Base-by-base conservation (phyloP, 805 yeast species). In the Starmerella bacillaris region DNA sequence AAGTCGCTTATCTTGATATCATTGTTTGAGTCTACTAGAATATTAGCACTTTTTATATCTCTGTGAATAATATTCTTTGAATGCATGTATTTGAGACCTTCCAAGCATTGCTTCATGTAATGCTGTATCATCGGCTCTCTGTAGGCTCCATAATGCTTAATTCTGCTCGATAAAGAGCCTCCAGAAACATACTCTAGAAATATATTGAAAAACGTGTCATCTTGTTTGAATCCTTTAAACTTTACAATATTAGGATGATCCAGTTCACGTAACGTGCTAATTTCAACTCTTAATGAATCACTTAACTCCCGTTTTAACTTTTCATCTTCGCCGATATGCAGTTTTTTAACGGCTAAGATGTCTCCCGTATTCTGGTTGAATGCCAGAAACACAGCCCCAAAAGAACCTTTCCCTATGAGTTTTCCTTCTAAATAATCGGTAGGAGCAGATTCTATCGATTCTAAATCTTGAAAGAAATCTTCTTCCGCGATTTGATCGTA, bases 341-440 rank as follows among this genome's bases (percentile, higher is more conserved):
- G 94, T 53, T 84, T 94, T 51, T 89, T 89, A 15, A 89, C 94
- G 1, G 96, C 98, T 93, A 86, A 82, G 34, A 89, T 62, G 51
- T 83, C 96, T 28, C 98, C 98, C 0, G 93, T 83, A 22, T 74
- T 57, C 1, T 93, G 78, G 51, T 84, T 80, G 74, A 89, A 72
- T 0, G 95, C 98, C 26, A 89, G 59, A 42, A 76, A 84, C 2
- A 89, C 98, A 2, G 80, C 73, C 21, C 96, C 98, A 61, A 83
- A 89, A 40, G 92, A 75, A 2, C 98, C 98, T 7, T 86, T 74
- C 0, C 98, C 98, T 44, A 89, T 82, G 32, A 83, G 63, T 0
- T 93, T 79, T 31, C 98, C 98, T 47, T 78, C 78, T 29, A 83
- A 65, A 98, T 98, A 89, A 29, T 78, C 70, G 27, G 72, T 65